Evolutionary conservation across 495 filamentous ascomycete genomes (phyloP).

Genomic region (Recurvomyces mirabilis): DNA sequence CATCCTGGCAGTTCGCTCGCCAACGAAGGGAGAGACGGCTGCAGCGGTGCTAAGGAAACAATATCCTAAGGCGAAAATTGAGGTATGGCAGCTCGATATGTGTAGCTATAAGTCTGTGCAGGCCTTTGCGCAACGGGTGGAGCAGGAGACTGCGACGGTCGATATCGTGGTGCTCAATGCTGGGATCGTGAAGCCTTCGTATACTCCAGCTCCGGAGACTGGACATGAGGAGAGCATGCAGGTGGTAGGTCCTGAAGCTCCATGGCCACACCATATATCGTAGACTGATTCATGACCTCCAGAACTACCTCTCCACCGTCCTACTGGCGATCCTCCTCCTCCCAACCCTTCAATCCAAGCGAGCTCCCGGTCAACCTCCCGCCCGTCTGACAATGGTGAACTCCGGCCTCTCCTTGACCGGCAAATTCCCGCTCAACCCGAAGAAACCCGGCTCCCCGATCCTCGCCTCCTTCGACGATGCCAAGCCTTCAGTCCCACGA

Average conservation of each 20-base stretch:
- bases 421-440: slow-evolving; percentile 28
- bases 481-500: slow-evolving; percentile 23
- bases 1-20: slow-evolving; percentile 45
- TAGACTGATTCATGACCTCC: not conserved
- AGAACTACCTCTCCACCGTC: slow-evolving; percentile 34
- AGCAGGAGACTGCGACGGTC: slow-evolving; percentile 20
- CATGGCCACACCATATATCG: not conserved
- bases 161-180: slow-evolving; percentile 46
- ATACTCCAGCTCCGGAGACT: slow-evolving; percentile 26
- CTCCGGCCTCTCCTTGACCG: slow-evolving; percentile 27
- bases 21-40: slow-evolving; percentile 30
- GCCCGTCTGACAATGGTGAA: slow-evolving; percentile 34
- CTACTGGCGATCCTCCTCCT: slow-evolving; percentile 40
- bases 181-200: slow-evolving; percentile 30
- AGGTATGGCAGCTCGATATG: slow-evolving; percentile 22
- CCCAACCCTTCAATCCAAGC: slow-evolving; percentile 35
- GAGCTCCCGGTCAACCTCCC: slow-evolving; percentile 19
- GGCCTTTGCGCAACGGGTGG: slow-evolving; percentile 14
- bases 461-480: slow-evolving; percentile 32
- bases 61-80: slow-evolving; percentile 30
- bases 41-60: slow-evolving; percentile 19
- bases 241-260: slow-evolving; percentile 5
- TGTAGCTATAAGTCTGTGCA: slow-evolving; percentile 1
- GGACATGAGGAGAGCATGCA: slow-evolving; percentile 37
- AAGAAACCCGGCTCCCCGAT: slow-evolving; percentile 27